Evolutionary conservation across 2,329 filamentous ascomycete species (phyloP).

Genomic region (Neofusicoccum sp.): DNA sequence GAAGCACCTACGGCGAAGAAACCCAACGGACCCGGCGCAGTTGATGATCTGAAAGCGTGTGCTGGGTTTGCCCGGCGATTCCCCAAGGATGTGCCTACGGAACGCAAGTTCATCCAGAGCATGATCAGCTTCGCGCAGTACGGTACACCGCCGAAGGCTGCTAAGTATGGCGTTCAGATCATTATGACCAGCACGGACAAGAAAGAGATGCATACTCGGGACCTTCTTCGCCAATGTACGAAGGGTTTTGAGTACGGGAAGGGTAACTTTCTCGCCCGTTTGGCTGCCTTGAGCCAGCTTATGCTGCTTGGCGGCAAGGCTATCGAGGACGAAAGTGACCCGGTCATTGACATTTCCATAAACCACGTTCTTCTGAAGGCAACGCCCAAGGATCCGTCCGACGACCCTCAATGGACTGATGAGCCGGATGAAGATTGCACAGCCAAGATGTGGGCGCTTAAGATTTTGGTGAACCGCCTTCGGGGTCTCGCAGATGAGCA

Average conservation of each 20-base stretch:
- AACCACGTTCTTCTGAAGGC: conserved; percentile 69
- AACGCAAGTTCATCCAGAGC: conserved; percentile 76
- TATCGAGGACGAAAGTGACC: conserved; percentile 66
- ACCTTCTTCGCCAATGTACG: conserved; percentile 73
- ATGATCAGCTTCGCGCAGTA: conserved; percentile 80
- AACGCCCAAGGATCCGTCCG: conserved; percentile 52
- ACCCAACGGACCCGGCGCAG: conserved; percentile 69
- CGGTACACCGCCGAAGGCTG: conserved; percentile 75
- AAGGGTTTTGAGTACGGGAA: conserved; percentile 71
- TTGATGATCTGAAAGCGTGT: conserved; percentile 90
- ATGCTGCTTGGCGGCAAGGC: conserved; percentile 72
- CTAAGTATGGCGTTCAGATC: conserved; percentile 92
- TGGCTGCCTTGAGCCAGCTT: conserved; percentile 71
- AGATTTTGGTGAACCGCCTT: conserved; percentile 81
- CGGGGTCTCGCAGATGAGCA: conserved; percentile 59
- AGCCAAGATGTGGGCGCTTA: conserved; percentile 80
- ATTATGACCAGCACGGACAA: conserved; percentile 73
- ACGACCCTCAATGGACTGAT: conserved; percentile 63
- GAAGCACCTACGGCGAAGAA: conserved; percentile 70
- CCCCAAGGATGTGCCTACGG: conserved; percentile 75
- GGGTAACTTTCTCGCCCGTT: conserved; percentile 70
- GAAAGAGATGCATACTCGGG: conserved; percentile 82
- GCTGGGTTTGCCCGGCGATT: conserved; percentile 87
- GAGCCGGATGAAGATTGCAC: conserved; percentile 76
- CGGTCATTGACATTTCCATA: conserved; percentile 75